A percentile compares a stretch with the other conserved stretches of the same genome.
phyloP scores from a whole-genome alignment of 164 flowering plant species.

The Chimonanthus praecox region DNA sequence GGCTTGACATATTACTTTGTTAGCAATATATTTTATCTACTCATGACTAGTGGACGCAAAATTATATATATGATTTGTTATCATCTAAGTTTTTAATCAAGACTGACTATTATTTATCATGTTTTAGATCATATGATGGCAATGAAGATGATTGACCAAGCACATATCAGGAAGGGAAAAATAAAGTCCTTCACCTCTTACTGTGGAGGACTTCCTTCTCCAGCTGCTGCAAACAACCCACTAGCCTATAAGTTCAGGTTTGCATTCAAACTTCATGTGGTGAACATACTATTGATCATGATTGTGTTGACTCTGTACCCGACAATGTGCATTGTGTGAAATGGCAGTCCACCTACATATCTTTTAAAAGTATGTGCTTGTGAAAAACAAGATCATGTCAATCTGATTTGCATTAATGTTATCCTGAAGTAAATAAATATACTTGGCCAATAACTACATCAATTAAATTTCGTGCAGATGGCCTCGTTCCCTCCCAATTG shows the following conservation, averaged over 20 bases:
- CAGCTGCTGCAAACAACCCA: conserved; percentile 90
- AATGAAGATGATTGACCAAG: conserved; percentile 91
- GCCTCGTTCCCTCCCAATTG: no score
- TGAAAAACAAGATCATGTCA: no score
- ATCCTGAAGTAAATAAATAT: no score
- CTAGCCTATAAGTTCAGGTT: conserved; percentile 97
- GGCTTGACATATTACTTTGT: no score
- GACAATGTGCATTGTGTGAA: neutral
- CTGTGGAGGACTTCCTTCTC: conserved; percentile 99
- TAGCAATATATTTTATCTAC: neutral
- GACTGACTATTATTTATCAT: conserved; percentile 3
- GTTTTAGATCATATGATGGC: conserved; percentile 98
- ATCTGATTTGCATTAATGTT: no score
- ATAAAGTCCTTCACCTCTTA: conserved; percentile 79
- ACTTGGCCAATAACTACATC: no score
- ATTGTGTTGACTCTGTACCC: neutral
- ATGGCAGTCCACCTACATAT: no score
- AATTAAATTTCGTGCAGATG: no score
- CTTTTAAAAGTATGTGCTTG: no score
- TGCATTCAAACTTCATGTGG: neutral
- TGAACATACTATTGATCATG: neutral
- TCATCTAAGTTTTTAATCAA: neutral
- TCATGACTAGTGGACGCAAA: neutral
- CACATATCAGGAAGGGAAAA: conserved; percentile 57
- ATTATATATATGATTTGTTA: neutral